Percentiles rank a stretch among this genome's conserved stretches.
Conservation (phyloP, 2,329 filamentous ascomycete species). For the Orbilia ellipsospora region DNA sequence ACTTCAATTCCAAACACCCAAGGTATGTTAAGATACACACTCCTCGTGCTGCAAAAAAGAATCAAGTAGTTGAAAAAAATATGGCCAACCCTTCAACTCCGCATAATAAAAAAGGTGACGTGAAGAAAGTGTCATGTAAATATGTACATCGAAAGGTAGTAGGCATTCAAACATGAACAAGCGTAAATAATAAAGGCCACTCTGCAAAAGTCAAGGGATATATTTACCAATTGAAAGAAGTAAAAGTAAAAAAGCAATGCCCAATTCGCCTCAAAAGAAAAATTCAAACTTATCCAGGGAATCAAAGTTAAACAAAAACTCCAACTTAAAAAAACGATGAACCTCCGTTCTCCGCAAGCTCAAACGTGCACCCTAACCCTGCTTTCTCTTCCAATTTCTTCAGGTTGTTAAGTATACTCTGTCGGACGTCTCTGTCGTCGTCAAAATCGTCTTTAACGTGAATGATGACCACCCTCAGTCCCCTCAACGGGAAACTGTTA, state of each 20-base stretch:
- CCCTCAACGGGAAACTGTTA: constrained; percentile 69
- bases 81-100: constrained; percentile 25
- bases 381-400: constrained; percentile 69
- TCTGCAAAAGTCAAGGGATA: constrained; percentile 18
- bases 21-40: constrained; percentile 29
- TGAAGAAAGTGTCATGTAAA: constrained; percentile 16
- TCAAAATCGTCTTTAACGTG: constrained; percentile 89
- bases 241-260: background rate
- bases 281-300: constrained; percentile 17
- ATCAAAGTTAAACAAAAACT: constrained; percentile 16
- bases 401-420: constrained; percentile 77
- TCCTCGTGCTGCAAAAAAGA: constrained; percentile 11
- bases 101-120: constrained; percentile 23
- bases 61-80: constrained; percentile 11
- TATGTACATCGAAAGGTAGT: constrained; percentile 3
- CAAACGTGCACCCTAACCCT: constrained; percentile 59
- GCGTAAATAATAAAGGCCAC: background rate
- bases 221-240: constrained; percentile 19
- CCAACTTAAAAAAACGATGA: constrained; percentile 57
- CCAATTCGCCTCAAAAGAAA: constrained; percentile 31
- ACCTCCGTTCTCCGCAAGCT: constrained; percentile 56
- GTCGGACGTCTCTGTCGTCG: constrained; percentile 74
- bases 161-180: constrained; percentile 10
- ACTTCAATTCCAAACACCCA: constrained; percentile 18
- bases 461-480: constrained; percentile 85